Evolutionary conservation across 768 basidiomycete genomes (phyloP).

Genomic region (Atractiella rhizophila): DNA sequence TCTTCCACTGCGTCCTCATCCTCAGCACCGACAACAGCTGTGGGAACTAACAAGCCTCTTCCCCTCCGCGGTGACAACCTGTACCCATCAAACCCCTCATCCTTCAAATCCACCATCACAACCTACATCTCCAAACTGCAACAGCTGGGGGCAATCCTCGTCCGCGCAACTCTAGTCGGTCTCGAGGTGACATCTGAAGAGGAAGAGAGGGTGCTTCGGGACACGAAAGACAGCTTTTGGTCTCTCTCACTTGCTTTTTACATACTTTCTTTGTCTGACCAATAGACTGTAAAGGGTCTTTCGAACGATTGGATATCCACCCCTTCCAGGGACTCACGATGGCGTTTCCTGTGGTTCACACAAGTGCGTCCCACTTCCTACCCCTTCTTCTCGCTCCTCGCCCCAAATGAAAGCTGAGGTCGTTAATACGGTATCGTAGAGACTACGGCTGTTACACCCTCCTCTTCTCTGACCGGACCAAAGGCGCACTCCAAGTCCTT

Average conservation of each 20-base stretch:
- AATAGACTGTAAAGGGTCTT: slow-evolving; percentile 25
- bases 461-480: slow-evolving; percentile 57
- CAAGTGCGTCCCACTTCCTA: slow-evolving; percentile 21
- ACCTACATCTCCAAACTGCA: slow-evolving; percentile 70
- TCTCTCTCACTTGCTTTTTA: not conserved
- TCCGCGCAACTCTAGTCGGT: slow-evolving; percentile 75
- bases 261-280: not conserved
- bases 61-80: slow-evolving; percentile 66
- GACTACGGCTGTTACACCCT: slow-evolving; percentile 87
- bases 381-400: not conserved
- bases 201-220: slow-evolving; percentile 38
- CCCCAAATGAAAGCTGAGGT: not conserved
- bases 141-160: slow-evolving; percentile 46
- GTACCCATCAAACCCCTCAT: slow-evolving; percentile 38
- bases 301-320: slow-evolving; percentile 72
- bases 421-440: slow-evolving; percentile 21
- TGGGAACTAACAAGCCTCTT: slow-evolving; percentile 40
- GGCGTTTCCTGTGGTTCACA: slow-evolving; percentile 78
- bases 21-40: slow-evolving; percentile 21
- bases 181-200: slow-evolving; percentile 46
- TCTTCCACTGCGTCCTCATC: slow-evolving; percentile 1
- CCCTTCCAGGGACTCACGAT: slow-evolving; percentile 48
- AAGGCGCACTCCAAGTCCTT: slow-evolving; percentile 59
- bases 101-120: slow-evolving; percentile 41
- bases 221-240: slow-evolving; percentile 74